Base-by-base conservation (phyloP, 2,329 filamentous ascomycete genomes). In the Phyllosticta ampelicida region DNA sequence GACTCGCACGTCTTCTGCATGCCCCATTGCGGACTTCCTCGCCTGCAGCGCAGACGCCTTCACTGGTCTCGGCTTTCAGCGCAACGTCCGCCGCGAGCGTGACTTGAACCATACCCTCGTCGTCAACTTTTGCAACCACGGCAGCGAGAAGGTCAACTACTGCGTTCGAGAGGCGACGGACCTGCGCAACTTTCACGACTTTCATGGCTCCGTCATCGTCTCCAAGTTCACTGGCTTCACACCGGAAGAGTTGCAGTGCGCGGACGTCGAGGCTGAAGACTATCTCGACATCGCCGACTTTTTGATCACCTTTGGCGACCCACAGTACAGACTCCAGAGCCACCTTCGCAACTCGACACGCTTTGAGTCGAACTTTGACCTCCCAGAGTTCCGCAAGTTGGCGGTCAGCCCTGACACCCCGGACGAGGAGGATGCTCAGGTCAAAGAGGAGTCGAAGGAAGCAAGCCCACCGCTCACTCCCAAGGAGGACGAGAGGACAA, bases 1-100 rank as follows among this genome's bases (percentile, higher is more conserved):
- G 28, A 28, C 26, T 26, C 36, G 48, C 21, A 19, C 48, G 13
- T 48, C 48, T 26, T 26, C 48, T 19, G 53, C 36, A 8, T 16
- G 36, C 36, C 11, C 36, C 13, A 44, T 44, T n/a, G 36, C 48
- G 16, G 53, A 55, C 18, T 48, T 48, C 36, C 28, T 55, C 29
- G 21, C 48, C 21, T 49, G 23, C 16, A 28, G 19, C 13, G 19
- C 11, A 16, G 53, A 49, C 30, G 53, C 36, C 20, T 20, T 55
- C 44, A 55, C 30, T 21, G 48, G 53, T n/a, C 16, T 55, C 36
- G 36, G 36, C 21, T 55, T 55, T 26, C 53, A 55, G 20, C 53
- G 53, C 36, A 55, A 55, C 36, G 21, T 49, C 9, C 53, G 36
- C 13, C 36, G 53, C 9, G 48, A 49, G 21, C 53, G 53, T 13